phyloP scores from a whole-genome alignment of 1,284 basidiomycete genomes.

The Cryptococcus neoformans region DNA sequence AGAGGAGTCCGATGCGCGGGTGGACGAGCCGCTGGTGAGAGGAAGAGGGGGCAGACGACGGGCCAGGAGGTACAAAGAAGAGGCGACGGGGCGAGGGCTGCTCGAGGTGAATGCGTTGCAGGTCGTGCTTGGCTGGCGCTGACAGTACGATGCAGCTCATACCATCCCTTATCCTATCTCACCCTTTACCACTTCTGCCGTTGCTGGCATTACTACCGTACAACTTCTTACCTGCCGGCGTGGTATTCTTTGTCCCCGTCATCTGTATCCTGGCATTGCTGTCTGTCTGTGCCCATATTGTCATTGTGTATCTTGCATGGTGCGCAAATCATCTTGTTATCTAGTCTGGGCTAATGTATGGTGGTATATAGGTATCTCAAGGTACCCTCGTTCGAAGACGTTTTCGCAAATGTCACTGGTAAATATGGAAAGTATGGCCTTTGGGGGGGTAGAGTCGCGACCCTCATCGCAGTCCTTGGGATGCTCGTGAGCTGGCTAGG shows the following conservation, averaged over 20 bases:
- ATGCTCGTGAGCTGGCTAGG: conserved; percentile 40
- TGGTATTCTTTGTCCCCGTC: conserved; percentile 46
- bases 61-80: conserved; percentile 18
- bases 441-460: conserved; percentile 35
- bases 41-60: conserved; percentile 14
- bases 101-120: conserved; percentile 22
- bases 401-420: conserved; percentile 38
- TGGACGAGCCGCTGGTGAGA: conserved; percentile 21
- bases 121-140: background rate
- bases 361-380: conserved; percentile 41
- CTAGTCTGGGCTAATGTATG: background rate
- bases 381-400: conserved; percentile 47
- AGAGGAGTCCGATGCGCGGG: conserved; percentile 15
- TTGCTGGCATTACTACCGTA: conserved; percentile 42
- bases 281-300: conserved; percentile 47
- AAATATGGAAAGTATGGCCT: conserved; percentile 36
- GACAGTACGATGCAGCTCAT: conserved; percentile 32
- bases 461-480: conserved; percentile 36
- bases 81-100: conserved; percentile 21
- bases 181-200: conserved; percentile 46
- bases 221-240: conserved; percentile 48
- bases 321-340: conserved; percentile 7
- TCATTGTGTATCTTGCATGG: conserved; percentile 49
- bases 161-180: conserved; percentile 43
- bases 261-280: conserved; percentile 39